Conservation (phyloP, 331 rosid species). For the Malus hybrid region DNA sequence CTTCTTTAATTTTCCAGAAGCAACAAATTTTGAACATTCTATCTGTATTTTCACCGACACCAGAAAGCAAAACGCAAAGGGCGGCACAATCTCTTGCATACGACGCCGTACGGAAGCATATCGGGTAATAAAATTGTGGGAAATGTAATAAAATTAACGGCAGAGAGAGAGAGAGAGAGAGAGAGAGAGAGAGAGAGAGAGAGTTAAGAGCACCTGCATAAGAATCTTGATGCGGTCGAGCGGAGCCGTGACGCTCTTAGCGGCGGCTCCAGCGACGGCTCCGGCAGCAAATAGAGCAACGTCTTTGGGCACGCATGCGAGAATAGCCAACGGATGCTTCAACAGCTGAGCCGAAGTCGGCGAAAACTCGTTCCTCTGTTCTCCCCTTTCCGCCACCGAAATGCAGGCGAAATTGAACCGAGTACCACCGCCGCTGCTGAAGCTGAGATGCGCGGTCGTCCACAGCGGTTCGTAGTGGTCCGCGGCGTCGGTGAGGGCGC, state of each 20-base stretch:
- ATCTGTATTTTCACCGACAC: neutral
- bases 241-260: conserved; percentile 79
- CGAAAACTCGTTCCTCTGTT: conserved; percentile 25
- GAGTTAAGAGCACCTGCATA: conserved; percentile 58
- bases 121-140: neutral
- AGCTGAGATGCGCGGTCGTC: conserved; percentile 20
- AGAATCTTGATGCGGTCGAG: conserved; percentile 95
- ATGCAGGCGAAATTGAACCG: conserved; percentile 52
- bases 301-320: conserved; percentile 60
- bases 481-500: conserved; percentile 3
- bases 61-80: neutral
- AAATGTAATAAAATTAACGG: neutral
- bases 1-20: neutral
- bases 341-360: conserved; percentile 63
- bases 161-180: too few relatives aligned
- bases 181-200: neutral
- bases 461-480: conserved; percentile 28
- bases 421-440: conserved; percentile 2
- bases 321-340: conserved; percentile 58
- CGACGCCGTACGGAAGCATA: neutral
- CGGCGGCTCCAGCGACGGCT: conserved; percentile 81
- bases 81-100: neutral
- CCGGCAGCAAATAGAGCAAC: conserved; percentile 68
- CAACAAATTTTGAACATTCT: neutral
- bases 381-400: conserved; percentile 36